Conservation (phyloP, 2,329 filamentous ascomycete genomes). For the Trichophyton mentagrophytes region DNA sequence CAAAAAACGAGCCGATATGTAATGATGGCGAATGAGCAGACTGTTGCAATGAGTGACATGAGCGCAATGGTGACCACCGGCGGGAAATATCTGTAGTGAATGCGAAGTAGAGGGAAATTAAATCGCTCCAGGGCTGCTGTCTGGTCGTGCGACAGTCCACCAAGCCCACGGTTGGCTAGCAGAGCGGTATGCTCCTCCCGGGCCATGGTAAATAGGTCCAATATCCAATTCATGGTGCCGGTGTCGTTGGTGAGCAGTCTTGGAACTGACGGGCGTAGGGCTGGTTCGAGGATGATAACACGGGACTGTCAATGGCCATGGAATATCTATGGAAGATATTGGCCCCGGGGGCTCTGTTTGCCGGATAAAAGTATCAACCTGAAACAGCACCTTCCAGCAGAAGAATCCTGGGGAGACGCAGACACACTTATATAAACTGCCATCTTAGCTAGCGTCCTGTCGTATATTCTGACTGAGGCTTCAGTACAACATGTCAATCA, state of each 20-base stretch:
- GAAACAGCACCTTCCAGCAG: neutral
- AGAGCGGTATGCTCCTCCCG: neutral
- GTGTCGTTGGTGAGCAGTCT: neutral
- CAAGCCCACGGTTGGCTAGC: neutral
- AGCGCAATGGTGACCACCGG: conserved; percentile 12
- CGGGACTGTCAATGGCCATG: neutral
- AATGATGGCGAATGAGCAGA: conserved; percentile 34
- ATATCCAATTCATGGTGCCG: neutral
- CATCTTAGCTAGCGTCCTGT: neutral
- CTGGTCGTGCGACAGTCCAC: neutral
- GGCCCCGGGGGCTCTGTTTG: neutral
- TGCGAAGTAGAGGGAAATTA: neutral
- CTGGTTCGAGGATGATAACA: neutral
- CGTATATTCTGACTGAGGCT: neutral
- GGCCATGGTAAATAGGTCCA: neutral
- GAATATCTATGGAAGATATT: neutral
- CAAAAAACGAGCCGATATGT: conserved; percentile 40
- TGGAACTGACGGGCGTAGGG: neutral
- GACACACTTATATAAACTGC: neutral
- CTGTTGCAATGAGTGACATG: conserved; percentile 35
- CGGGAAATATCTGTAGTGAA: neutral
- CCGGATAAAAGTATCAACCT: neutral
- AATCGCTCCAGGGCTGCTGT: neutral
- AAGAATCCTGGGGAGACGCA: neutral
- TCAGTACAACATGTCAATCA: neutral